These are phyloP conservation scores for Pichia pseudocactophila DNA, from an alignment of 805 yeast genomes.

Conservation along the genomic window DNA sequence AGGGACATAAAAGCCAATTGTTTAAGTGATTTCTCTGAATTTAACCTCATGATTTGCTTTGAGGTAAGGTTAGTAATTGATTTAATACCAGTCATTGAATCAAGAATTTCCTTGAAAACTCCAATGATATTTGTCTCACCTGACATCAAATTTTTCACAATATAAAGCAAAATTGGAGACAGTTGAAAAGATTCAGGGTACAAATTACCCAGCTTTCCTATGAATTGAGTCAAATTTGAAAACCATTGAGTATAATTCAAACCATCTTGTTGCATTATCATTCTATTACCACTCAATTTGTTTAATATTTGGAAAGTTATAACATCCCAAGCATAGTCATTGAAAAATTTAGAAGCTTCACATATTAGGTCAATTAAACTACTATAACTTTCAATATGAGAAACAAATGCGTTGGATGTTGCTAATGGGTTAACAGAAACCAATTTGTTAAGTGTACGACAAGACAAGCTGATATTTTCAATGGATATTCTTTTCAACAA, in stretches of 20 bases:
- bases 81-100: slow-evolving; percentile 73
- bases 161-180: slow-evolving; percentile 48
- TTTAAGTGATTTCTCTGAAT: slow-evolving; percentile 53
- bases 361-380: slow-evolving; percentile 74
- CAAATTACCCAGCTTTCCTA: slow-evolving; percentile 58
- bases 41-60: slow-evolving; percentile 55
- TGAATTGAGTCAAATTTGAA: slow-evolving; percentile 69
- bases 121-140: slow-evolving; percentile 53
- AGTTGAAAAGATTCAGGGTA: slow-evolving; percentile 49
- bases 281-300: slow-evolving; percentile 62
- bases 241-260: slow-evolving; percentile 77
- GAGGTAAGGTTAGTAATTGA: slow-evolving; percentile 57
- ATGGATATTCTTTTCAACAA: slow-evolving; percentile 73
- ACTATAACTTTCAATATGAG: slow-evolving; percentile 86
- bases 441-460: slow-evolving; percentile 62
- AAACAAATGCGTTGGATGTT: slow-evolving; percentile 58
- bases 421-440: slow-evolving; percentile 74
- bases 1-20: slow-evolving; percentile 48
- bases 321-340: slow-evolving; percentile 77
- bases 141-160: slow-evolving; percentile 53
- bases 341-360: slow-evolving; percentile 67
- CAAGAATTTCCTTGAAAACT: slow-evolving; percentile 57
- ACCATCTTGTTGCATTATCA: slow-evolving; percentile 67
- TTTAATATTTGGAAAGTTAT: slow-evolving; percentile 63
- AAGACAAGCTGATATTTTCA: slow-evolving; percentile 65